A percentile compares a stretch with the other conserved stretches of the same genome.
phyloP scores from a whole-genome alignment of 2,329 filamentous ascomycete genomes.

The Fusarium sublunatum region DNA sequence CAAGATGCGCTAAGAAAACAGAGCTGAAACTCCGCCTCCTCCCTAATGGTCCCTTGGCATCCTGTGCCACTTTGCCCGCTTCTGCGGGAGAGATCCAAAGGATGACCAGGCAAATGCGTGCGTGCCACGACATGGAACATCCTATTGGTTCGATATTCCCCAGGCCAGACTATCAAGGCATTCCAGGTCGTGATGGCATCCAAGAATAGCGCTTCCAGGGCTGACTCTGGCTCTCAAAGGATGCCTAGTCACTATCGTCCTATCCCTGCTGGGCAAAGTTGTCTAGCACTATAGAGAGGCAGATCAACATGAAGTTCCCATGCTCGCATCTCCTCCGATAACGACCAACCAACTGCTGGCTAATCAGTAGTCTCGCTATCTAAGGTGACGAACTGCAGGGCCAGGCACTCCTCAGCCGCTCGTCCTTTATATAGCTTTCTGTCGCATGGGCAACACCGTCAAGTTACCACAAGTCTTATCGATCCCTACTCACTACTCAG shows the following conservation, averaged over 20 bases:
- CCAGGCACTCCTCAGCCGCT: conserved; percentile 1
- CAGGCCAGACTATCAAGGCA: conserved; percentile 20
- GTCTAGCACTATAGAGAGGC: background rate
- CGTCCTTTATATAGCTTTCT: conserved; percentile 21
- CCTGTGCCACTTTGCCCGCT: conserved; percentile 35
- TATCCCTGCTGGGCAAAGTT: conserved; percentile 2
- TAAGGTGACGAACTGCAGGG: conserved; percentile 9
- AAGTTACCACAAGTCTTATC: background rate
- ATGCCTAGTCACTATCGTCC: conserved; percentile 21
- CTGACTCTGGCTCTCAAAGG: conserved; percentile 27
- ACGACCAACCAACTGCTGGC: conserved; percentile 2
- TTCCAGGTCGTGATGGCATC: conserved; percentile 24
- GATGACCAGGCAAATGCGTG: conserved; percentile 35
- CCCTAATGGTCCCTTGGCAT: conserved; percentile 22
- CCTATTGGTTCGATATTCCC: conserved; percentile 32
- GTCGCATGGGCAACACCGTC: conserved; percentile 17
- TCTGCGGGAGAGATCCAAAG: conserved; percentile 28
- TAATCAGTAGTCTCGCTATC: conserved; percentile 5
- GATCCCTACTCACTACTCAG: background rate
- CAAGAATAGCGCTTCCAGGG: conserved; percentile 20
- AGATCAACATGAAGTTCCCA: conserved; percentile 1
- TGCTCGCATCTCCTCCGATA: conserved; percentile 4
- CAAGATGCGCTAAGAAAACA: conserved; percentile 23
- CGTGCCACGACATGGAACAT: conserved; percentile 34
- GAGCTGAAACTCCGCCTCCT: conserved; percentile 35